Evolutionary conservation across 1,284 basidiomycete genomes (phyloP), one percentile per base, ranked within the genome.

Genomic region (Ustilago vetiveriae): DNA sequence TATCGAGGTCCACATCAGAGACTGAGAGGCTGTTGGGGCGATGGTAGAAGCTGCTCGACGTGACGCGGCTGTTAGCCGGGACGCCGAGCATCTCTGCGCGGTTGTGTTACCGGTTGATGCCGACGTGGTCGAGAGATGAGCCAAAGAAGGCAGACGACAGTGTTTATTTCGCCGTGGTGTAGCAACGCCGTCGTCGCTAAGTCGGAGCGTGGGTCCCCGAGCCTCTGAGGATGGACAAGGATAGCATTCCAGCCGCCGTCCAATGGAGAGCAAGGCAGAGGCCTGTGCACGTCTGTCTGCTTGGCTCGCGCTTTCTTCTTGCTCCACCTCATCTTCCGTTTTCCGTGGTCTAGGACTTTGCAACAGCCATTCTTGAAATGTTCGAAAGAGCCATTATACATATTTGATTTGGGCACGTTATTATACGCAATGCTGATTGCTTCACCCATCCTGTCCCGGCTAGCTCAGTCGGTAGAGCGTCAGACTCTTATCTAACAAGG

Each of bases 401-500:
- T n/a, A n/a, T n/a, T n/a, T n/a, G n/a, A n/a, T n/a, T n/a, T n/a
- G n/a, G n/a, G n/a, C n/a, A n/a, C 8, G 7, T 21, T 14, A 4
- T 21, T 37, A 17, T 44, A 43, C n/a, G 22, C 39, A 49, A 35
- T 8, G 1, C 10, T n/a, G 2, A 6, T 1, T 1, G 6, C 0
- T 0, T 0, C 0, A 0, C 0, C 13, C n/a, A 54, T 45, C 49
- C 50, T 48, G 54, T 79, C 78, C 79, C 79, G 79, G 79, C 78
- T 81, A 81, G 79, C 78, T 81, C 79, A 81, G 77, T 79, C 73
- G 79, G 79, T 79, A 81, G 79, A 81, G 79, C 78, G 78, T 78
- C 75, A 76, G 78, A 81, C 79, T 79, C 78, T 81, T 81, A 80
- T 37, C 36, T 6, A 7, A 46, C 54, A 66, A 71, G 68, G 54